phyloP scores from a whole-genome alignment of 192 early-diverging fungal genomes.

The Umbelopsis ramanniana region DNA sequence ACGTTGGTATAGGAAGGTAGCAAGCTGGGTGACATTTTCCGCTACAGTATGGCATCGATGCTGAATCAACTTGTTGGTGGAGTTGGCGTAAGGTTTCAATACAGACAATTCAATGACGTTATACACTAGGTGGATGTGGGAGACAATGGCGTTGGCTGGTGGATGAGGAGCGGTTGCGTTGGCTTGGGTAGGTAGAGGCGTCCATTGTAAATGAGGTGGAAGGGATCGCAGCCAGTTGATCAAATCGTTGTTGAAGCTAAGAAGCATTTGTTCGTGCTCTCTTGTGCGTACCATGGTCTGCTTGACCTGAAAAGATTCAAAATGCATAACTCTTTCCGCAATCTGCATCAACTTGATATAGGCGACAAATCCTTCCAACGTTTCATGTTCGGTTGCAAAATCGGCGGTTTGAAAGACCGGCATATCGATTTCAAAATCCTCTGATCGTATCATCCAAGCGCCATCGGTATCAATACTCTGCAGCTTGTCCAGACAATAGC shows the following conservation, averaged over 20 bases:
- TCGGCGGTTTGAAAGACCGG: constrained; percentile 36
- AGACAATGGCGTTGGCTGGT: constrained; percentile 26
- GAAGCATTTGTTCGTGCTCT: constrained; percentile 33
- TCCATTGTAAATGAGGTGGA: constrained; percentile 35
- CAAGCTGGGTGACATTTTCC: constrained; percentile 29
- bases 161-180: constrained; percentile 18
- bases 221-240: constrained; percentile 28
- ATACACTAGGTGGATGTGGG: constrained; percentile 33
- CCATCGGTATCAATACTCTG: constrained; percentile 23
- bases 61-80: neutral
- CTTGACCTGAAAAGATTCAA: constrained; percentile 5
- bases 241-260: constrained; percentile 34
- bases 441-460: constrained; percentile 29
- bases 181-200: neutral
- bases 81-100: constrained; percentile 24
- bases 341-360: constrained; percentile 31
- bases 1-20: constrained; percentile 7
- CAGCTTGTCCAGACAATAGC: constrained; percentile 43
- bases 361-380: constrained; percentile 17
- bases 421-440: constrained; percentile 36
- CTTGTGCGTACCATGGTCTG: constrained; percentile 25
- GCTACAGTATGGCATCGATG: constrained; percentile 27
- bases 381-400: constrained; percentile 27
- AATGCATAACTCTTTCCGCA: constrained; percentile 28
- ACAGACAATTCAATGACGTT: constrained; percentile 34